Base-by-base conservation (phyloP, 2,329 filamentous ascomycete genomes). In the Fusarium sp. region DNA sequence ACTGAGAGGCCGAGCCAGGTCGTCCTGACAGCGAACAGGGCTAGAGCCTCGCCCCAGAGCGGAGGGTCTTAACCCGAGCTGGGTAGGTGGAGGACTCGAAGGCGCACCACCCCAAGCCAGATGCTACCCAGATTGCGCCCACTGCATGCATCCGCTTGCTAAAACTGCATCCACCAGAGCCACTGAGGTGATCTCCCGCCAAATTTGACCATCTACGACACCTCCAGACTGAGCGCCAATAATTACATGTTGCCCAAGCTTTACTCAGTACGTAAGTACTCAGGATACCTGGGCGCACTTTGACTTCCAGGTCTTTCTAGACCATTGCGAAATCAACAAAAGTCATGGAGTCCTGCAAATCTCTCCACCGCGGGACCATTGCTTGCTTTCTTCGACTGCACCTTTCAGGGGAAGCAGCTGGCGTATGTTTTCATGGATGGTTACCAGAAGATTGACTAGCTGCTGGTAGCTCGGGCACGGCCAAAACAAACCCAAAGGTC, bases 101-200 rank as follows among this genome's bases (percentile, higher is more conserved):
- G 67, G 67, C 67, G 57, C 63, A 70, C 67, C 63, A 70, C 67
- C 64, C 53, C 57, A 64, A 70, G 41, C 58, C 63, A 65, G 68
- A 52, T 68, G 55, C 55, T 65, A 63, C 63, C 48, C 67, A 68
- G 63, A 65, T 65, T 70, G 58, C 63, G 48, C 26, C 50, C 55
- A 57, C 57, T 67, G 66, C 57, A 55, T 69, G 64, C 65, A 35
- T 68, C 59, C 53, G 58, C 38, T 46, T 63, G 58, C 54, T 55
- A 63, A 42, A 64, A 56, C 48, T 42, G 66, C 50, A 70, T 55
- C 67, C 67, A 70, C 67, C 46, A 65, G 47, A 52, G 59, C 37
- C 68, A 70, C 55, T 66, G 68, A 70, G 67, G 68, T 70, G 68
- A 70, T 70, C 68, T 70, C 63, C 63, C 63, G 63, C 55, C 68